Evolutionary conservation across 805 yeast species (phyloP).

Genomic region (Blastobotrys chiropterorum): DNA sequence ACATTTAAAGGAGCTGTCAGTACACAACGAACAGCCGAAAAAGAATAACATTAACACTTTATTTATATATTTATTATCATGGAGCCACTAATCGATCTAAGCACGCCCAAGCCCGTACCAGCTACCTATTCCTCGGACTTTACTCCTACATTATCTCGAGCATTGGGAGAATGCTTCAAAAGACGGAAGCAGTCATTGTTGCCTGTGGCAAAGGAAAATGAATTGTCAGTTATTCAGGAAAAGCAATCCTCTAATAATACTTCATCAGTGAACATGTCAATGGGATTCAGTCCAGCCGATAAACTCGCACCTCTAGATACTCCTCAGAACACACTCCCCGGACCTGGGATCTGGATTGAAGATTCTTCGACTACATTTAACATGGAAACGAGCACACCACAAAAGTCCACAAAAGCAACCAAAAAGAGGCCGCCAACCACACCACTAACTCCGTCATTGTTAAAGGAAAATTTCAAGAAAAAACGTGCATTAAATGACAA

Average conservation of each 20-base stretch:
- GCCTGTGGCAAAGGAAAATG: constrained; percentile 2
- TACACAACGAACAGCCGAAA: background rate
- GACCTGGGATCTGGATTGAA: background rate
- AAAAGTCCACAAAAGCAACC: background rate
- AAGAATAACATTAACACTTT: background rate
- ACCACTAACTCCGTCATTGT: constrained; percentile 16
- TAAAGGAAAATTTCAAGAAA: constrained; percentile 1
- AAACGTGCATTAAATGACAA: constrained; percentile 9
- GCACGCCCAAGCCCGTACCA: constrained; percentile 14
- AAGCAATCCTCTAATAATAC: background rate
- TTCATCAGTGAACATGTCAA: background rate
- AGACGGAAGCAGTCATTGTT: constrained; percentile 12
- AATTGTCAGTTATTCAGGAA: background rate
- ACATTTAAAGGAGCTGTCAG: background rate
- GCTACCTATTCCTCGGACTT: constrained; percentile 11
- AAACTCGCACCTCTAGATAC: background rate
- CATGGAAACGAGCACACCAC: background rate
- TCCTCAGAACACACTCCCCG: background rate
- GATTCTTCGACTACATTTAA: background rate
- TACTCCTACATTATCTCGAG: constrained; percentile 19
- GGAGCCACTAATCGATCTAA: constrained; percentile 14
- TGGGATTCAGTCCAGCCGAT: background rate
- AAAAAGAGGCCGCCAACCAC: constrained; percentile 11
- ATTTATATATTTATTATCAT: background rate
- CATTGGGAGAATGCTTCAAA: constrained; percentile 17